Percentiles rank a stretch among this genome's conserved stretches.
These are phyloP conservation scores for Pseudopediastrum boryanum DNA, from an alignment of 139 green algal genomes.

Conservation along the genomic window DNA sequence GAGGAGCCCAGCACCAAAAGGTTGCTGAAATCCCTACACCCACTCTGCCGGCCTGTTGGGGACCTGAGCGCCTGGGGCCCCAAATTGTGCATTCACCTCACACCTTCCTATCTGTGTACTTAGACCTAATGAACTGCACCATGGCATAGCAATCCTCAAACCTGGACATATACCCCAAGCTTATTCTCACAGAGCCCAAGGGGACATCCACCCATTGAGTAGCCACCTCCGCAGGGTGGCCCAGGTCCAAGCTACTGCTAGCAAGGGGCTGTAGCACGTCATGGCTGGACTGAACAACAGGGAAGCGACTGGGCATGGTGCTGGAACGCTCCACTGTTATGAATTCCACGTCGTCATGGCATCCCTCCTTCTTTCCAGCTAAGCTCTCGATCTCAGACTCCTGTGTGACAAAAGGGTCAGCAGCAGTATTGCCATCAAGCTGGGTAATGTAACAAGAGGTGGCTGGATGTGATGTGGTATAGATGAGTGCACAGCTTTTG, in stretches of 20 bases:
- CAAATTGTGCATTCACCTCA: no score
- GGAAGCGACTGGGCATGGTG: conserved; percentile 1
- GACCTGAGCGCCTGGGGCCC: no score
- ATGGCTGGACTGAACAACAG: neutral
- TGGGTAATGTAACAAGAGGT: no score
- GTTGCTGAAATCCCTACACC: no score
- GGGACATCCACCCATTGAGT: conserved; percentile 53
- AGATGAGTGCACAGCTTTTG: no score
- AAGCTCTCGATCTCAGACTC: conserved; percentile 66
- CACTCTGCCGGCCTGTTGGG: no score
- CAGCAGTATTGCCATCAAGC: neutral
- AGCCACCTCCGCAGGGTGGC: conserved; percentile 41
- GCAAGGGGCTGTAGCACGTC: conserved; percentile 39
- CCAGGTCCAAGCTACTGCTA: conserved; percentile 35
- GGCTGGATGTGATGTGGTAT: neutral
- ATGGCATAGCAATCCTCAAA: conserved; percentile 69
- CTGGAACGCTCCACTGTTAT: conserved; percentile 56
- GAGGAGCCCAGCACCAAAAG: no score
- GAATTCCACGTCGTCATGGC: conserved; percentile 76
- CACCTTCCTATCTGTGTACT: conserved; percentile 57
- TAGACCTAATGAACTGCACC: conserved; percentile 55
- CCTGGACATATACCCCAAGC: conserved; percentile 67
- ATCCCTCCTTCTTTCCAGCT: conserved; percentile 73
- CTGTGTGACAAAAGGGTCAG: neutral
- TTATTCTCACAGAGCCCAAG: conserved; percentile 63